phyloP scores from a whole-genome alignment of 305 asterid genomes.

The Solanum aculeatissimum region DNA sequence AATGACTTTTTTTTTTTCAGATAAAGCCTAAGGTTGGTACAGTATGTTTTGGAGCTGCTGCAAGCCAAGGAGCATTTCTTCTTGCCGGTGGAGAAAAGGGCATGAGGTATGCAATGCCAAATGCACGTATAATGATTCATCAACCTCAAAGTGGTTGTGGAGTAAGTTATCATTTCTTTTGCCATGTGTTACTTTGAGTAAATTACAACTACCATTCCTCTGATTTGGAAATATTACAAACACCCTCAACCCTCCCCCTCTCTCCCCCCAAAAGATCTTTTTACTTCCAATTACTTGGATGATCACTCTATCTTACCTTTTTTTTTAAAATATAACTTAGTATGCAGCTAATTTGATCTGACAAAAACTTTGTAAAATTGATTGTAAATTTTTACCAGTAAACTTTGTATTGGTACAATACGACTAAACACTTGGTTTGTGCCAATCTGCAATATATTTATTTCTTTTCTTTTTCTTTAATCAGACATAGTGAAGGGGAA shows the following conservation, averaged over 20 bases:
- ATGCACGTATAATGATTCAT: constrained; percentile 38
- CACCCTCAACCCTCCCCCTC: neutral
- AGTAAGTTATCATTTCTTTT: constrained; percentile 38
- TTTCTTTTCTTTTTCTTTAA: neutral
- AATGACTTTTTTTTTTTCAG: constrained; percentile 16
- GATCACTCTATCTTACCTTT: neutral
- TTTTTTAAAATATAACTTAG: neutral
- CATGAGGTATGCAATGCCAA: constrained; percentile 45
- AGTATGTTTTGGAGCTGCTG: constrained; percentile 12
- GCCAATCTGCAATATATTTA: neutral
- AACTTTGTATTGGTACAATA: neutral
- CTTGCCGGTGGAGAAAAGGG: constrained; percentile 35
- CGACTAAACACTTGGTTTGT: neutral
- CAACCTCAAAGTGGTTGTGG: constrained; percentile 53
- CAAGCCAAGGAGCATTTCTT: constrained; percentile 11
- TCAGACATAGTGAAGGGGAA: neutral
- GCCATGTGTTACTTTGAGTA: neutral
- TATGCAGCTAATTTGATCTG: neutral
- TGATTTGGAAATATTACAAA: neutral
- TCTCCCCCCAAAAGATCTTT: neutral
- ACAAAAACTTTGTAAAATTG: neutral
- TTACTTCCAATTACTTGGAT: neutral
- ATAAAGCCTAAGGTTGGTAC: constrained; percentile 50
- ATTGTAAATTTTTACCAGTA: neutral
- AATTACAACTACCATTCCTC: neutral